Percentiles rank a stretch among this genome's conserved stretches.
Evolutionary conservation across 225 moss, liverwort and hornwort species (phyloP).

Genomic region (Bryoerythrophyllum caledonicum): DNA sequence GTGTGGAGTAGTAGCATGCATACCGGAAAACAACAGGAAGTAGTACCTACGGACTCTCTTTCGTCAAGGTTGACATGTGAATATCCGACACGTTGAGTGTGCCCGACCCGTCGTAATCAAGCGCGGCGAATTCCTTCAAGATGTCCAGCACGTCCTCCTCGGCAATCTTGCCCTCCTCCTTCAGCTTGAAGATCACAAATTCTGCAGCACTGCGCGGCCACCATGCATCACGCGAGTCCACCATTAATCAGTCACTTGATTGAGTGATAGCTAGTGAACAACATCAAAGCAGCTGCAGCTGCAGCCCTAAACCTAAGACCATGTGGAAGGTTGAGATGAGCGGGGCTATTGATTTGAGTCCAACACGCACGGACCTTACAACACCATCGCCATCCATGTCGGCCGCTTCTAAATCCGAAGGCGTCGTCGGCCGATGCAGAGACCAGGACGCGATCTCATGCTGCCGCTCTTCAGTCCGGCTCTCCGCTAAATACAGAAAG

Average conservation of each 20-base stretch:
- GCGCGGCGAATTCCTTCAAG: constrained; percentile 59
- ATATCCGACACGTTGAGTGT: constrained; percentile 50
- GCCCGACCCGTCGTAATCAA: constrained; percentile 65
- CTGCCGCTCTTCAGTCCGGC: constrained; percentile 59
- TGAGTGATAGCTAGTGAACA: constrained; percentile 5
- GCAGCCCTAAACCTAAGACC: too few relatives aligned
- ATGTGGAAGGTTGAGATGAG: not conserved
- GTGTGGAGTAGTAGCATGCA: not conserved
- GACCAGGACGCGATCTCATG: constrained; percentile 65
- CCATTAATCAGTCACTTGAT: too few relatives aligned
- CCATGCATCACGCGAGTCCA: constrained; percentile 1
- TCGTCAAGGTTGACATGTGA: constrained; percentile 31
- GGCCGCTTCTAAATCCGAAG: constrained; percentile 69
- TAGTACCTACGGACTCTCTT: constrained; percentile 8
- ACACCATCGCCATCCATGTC: constrained; percentile 68
- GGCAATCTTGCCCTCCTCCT: constrained; percentile 76
- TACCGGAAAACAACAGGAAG: not conserved
- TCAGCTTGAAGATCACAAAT: constrained; percentile 86
- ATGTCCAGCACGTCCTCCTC: constrained; percentile 62
- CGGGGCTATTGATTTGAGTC: not conserved
- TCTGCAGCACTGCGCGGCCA: constrained; percentile 56
- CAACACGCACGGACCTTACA: constrained; percentile 47
- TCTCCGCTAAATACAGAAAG: constrained; percentile 70
- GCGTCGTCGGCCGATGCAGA: constrained; percentile 61
- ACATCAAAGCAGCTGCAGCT: constrained; percentile 1